These are phyloP conservation scores for Daldinia sp. DNA, from an alignment of 2,329 filamentous ascomycete genomes.

Conservation along the genomic window DNA sequence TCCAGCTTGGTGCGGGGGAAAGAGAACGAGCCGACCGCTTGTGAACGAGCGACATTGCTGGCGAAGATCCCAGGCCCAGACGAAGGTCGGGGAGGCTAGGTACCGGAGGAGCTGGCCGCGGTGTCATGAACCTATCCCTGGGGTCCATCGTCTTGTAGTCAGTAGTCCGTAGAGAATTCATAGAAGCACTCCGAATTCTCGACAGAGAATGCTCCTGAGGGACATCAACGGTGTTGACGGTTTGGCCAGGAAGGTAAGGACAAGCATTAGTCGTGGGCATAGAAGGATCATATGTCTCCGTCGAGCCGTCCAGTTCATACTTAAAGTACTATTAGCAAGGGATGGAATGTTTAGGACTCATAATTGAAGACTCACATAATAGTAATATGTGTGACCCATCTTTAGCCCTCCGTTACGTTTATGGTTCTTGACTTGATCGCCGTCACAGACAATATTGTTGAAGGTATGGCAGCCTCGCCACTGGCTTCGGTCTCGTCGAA, in stretches of 20 bases:
- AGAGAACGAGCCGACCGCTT: slow-evolving; percentile 55
- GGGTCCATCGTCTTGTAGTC: slow-evolving; percentile 81
- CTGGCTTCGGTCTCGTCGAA: slow-evolving; percentile 74
- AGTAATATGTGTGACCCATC: slow-evolving; percentile 95
- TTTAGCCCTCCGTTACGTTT: slow-evolving; percentile 81
- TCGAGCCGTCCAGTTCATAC: slow-evolving; percentile 84
- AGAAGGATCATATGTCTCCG: slow-evolving; percentile 77
- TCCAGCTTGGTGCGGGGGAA: slow-evolving; percentile 60
- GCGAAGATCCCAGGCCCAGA: slow-evolving; percentile 46
- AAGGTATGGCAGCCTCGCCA: slow-evolving; percentile 92
- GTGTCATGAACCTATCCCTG: slow-evolving; percentile 76
- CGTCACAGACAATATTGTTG: slow-evolving; percentile 84
- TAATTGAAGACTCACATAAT: slow-evolving; percentile 73
- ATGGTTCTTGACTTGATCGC: slow-evolving; percentile 61
- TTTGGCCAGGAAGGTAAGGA: slow-evolving; percentile 86
- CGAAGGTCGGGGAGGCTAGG: slow-evolving; percentile 53
- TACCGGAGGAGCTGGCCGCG: slow-evolving; percentile 64
- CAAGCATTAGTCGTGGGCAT: slow-evolving; percentile 80
- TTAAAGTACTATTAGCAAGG: slow-evolving; percentile 50
- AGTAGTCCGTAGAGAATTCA: slow-evolving; percentile 64
- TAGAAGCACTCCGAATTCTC: slow-evolving; percentile 70
- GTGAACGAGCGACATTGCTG: slow-evolving; percentile 44
- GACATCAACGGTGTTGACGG: slow-evolving; percentile 83
- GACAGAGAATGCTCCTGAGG: slow-evolving; percentile 70
- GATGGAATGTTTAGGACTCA: slow-evolving; percentile 12